A percentile compares a stretch with the other conserved stretches of the same genome.
phyloP scores from a whole-genome alignment of 805 yeast genomes.

The Komagataella mondaviorum region DNA sequence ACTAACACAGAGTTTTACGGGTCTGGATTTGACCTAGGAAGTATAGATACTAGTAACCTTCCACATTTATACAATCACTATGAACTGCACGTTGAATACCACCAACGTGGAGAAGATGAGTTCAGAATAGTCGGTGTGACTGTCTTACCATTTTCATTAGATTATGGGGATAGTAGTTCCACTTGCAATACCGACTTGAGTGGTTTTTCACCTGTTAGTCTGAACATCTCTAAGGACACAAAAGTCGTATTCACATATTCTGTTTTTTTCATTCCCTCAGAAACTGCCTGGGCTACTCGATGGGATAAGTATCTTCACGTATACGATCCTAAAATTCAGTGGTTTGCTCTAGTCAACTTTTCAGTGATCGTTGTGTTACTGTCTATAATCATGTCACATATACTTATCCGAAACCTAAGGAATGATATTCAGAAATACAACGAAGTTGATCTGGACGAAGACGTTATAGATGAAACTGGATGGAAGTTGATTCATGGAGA shows the following conservation, averaged over 20 bases:
- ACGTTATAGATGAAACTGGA: conserved; percentile 84
- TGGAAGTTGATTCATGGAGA: conserved; percentile 90
- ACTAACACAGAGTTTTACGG: conserved; percentile 57
- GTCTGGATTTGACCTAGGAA: conserved; percentile 72
- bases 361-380: conserved; percentile 68
- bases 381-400: conserved; percentile 66
- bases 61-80: conserved; percentile 73
- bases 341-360: conserved; percentile 87
- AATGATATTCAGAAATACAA: conserved; percentile 83
- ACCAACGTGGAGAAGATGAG: conserved; percentile 49
- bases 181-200: conserved; percentile 9
- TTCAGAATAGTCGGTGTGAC: conserved; percentile 86
- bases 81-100: conserved; percentile 72
- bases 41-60: conserved; percentile 34
- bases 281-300: conserved; percentile 91
- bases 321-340: conserved; percentile 85
- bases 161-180: conserved; percentile 5
- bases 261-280: conserved; percentile 55
- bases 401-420: conserved; percentile 65
- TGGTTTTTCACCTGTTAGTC: conserved; percentile 26
- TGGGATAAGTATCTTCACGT: conserved; percentile 96
- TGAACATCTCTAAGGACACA: conserved; percentile 36
- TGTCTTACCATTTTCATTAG: conserved; percentile 52
- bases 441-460: conserved; percentile 78
- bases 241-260: conserved; percentile 76